Percentiles rank a stretch among this genome's conserved stretches.
Conservation (phyloP, 129 eudicot genomes). For the Lactuca saligna region DNA sequence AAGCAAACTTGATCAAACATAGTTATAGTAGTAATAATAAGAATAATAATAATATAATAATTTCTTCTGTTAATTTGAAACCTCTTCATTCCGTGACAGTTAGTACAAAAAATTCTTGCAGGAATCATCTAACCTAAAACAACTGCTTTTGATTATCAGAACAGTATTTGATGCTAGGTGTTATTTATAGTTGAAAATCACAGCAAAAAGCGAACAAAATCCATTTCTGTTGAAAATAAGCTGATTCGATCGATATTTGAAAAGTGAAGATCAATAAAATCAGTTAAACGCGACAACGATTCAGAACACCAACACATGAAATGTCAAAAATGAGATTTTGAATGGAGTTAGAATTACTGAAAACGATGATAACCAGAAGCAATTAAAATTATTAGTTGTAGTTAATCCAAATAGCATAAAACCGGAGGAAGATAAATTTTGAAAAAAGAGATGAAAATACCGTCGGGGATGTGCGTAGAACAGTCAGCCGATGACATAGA, state of each 20-base stretch:
- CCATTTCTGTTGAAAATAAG: background rate
- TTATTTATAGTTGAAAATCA: background rate
- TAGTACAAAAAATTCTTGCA: background rate
- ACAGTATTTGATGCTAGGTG: background rate
- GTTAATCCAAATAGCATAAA: background rate
- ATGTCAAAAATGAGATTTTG: background rate
- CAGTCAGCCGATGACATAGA: constrained; percentile 15
- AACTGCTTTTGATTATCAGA: constrained; percentile 12
- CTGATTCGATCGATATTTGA: background rate
- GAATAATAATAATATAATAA: too few species aligned
- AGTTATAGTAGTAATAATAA: too few species aligned
- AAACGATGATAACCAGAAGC: background rate
- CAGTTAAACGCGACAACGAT: background rate
- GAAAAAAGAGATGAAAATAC: constrained; percentile 12
- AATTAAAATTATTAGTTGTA: background rate
- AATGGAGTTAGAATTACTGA: background rate
- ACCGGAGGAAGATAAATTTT: background rate
- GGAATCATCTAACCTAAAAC: background rate
- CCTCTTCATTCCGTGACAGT: background rate
- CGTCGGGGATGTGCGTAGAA: constrained; percentile 22
- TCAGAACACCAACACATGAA: background rate
- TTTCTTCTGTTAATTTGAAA: background rate
- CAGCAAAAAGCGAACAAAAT: background rate
- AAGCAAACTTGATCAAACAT: background rate
- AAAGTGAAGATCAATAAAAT: background rate